Percentiles rank a stretch among this genome's conserved stretches.
phyloP scores from a whole-genome alignment of 495 filamentous ascomycete species.

The Penicillium lividum region DNA sequence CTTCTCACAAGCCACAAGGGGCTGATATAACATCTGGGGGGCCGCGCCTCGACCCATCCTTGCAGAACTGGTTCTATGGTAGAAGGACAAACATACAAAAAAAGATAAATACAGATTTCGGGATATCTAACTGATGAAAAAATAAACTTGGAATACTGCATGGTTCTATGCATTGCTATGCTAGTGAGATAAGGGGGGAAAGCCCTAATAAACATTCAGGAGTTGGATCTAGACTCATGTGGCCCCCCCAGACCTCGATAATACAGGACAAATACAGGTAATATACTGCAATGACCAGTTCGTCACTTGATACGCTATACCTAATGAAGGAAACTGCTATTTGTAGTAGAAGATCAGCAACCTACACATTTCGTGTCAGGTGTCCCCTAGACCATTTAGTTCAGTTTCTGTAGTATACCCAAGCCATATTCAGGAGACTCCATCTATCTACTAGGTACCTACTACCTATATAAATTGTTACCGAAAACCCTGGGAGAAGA shows the following conservation, averaged over 20 bases:
- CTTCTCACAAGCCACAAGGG: constrained; percentile 20
- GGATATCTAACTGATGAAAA: background rate
- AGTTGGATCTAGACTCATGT: constrained; percentile 24
- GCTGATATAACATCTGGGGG: constrained; percentile 11
- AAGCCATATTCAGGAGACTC: too few relatives aligned
- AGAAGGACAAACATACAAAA: too few relatives aligned
- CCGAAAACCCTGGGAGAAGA: background rate
- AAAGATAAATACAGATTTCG: background rate
- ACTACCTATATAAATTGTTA: background rate
- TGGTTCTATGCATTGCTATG: background rate
- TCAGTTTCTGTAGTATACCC: too few relatives aligned
- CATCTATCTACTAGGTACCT: too few relatives aligned
- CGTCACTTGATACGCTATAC: background rate
- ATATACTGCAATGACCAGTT: background rate
- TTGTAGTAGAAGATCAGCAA: too few relatives aligned
- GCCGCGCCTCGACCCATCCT: background rate
- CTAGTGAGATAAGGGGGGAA: background rate
- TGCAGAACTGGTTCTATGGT: background rate
- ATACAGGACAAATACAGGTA: constrained; percentile 6
- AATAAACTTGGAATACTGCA: background rate
- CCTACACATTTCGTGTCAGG: too few relatives aligned
- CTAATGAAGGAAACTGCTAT: background rate
- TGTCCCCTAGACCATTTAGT: too few relatives aligned
- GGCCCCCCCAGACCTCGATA: constrained; percentile 6
- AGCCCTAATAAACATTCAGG: constrained; percentile 19